phyloP scores from a whole-genome alignment of 306 rosid species.

The Lathyrus aphaca region DNA sequence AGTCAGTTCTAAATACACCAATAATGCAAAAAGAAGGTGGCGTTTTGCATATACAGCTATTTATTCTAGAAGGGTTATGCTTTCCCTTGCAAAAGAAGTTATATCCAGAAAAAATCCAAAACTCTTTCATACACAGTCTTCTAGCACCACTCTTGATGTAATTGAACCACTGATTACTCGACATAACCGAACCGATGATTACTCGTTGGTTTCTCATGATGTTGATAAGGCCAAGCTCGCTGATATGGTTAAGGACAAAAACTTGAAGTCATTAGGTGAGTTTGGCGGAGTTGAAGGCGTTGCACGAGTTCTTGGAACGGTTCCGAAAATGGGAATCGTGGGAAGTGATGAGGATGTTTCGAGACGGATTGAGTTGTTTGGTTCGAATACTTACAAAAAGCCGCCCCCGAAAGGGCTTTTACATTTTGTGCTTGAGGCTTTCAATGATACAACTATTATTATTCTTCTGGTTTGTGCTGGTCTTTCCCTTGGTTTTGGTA shows the following conservation, averaged over 20 bases:
- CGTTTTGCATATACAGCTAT: slow-evolving; percentile 63
- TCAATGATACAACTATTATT: slow-evolving; percentile 72
- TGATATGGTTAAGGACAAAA: slow-evolving; percentile 58
- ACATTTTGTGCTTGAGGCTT: slow-evolving; percentile 68
- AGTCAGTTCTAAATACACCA: slow-evolving; percentile 35
- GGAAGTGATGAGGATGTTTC: slow-evolving; percentile 44
- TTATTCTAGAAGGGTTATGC: slow-evolving; percentile 57
- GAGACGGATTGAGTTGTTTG: slow-evolving; percentile 45
- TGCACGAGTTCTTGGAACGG: slow-evolving; percentile 46
- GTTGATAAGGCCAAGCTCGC: slow-evolving; percentile 44
- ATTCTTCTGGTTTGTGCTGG: slow-evolving; percentile 78
- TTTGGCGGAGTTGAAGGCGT: slow-evolving; percentile 57
- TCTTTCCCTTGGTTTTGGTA: slow-evolving; percentile 82
- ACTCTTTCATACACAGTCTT: slow-evolving; percentile 39
- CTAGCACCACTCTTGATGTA: slow-evolving; percentile 31
- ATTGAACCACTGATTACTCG: slow-evolving; percentile 40
- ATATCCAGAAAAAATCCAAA: slow-evolving; percentile 42
- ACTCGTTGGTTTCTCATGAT: slow-evolving; percentile 1
- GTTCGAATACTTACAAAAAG: slow-evolving; percentile 72
- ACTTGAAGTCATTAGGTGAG: slow-evolving; percentile 26
- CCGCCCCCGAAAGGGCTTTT: slow-evolving; percentile 66
- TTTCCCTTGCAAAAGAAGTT: slow-evolving; percentile 51
- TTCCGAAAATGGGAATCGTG: slow-evolving; percentile 53
- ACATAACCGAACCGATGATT: slow-evolving; percentile 6
- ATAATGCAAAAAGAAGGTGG: slow-evolving; percentile 61